These are phyloP conservation scores for Malassezia furfur DNA, from an alignment of 1,284 basidiomycete genomes.

Conservation along the genomic window DNA sequence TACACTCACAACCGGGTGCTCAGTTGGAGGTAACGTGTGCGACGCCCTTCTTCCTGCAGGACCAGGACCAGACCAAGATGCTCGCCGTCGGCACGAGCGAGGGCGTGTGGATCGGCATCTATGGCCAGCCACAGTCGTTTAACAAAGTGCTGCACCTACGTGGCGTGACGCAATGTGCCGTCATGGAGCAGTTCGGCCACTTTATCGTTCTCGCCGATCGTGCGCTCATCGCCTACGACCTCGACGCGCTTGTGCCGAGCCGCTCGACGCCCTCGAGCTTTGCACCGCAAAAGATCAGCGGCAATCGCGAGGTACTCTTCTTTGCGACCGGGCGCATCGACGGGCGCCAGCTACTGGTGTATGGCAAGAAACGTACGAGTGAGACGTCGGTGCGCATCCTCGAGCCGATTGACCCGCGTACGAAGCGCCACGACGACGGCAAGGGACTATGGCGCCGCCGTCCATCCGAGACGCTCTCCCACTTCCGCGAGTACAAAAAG, in stretches of 20 bases:
- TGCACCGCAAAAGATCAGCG: slow-evolving; percentile 71
- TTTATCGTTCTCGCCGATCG: slow-evolving; percentile 89
- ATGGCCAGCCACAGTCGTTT: slow-evolving; percentile 74
- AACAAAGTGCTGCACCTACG: slow-evolving; percentile 80
- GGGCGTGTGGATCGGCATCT: slow-evolving; percentile 91
- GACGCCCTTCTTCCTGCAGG: slow-evolving; percentile 64
- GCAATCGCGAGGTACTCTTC: slow-evolving; percentile 80
- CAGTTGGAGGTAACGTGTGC: slow-evolving; percentile 72
- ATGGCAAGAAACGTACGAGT: slow-evolving; percentile 84
- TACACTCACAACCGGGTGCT: background rate
- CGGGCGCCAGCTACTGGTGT: slow-evolving; percentile 77
- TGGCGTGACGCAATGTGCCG: slow-evolving; percentile 83
- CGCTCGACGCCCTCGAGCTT: slow-evolving; percentile 51
- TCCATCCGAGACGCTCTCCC: background rate
- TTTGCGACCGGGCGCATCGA: slow-evolving; percentile 81
- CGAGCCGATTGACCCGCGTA: slow-evolving; percentile 73
- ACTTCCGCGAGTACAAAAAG: slow-evolving; percentile 10
- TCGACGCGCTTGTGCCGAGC: slow-evolving; percentile 87
- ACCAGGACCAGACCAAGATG: slow-evolving; percentile 70
- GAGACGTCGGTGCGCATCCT: slow-evolving; percentile 87
- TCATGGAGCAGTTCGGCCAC: slow-evolving; percentile 86
- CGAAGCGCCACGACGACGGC: slow-evolving; percentile 30
- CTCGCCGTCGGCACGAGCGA: slow-evolving; percentile 89
- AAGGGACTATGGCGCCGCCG: slow-evolving; percentile 19
- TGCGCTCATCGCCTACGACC: slow-evolving; percentile 63